Base-by-base conservation (phyloP, 202 grass and related monocot species). In the Zizania palustris region DNA sequence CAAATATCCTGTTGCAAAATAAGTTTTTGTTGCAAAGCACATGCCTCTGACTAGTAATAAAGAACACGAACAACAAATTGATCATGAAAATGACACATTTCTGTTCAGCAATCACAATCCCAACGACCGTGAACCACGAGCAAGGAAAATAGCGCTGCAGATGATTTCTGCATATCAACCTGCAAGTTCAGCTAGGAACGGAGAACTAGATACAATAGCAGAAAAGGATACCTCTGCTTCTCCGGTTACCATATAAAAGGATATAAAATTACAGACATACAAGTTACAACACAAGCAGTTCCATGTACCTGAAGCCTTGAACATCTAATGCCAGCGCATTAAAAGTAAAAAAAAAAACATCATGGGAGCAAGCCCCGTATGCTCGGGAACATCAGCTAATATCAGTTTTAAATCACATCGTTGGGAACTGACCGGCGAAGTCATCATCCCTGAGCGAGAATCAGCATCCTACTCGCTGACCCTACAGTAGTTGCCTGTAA, bases 211-310 rank as follows among this genome's bases (percentile, higher is more conserved):
- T 33, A 77, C 65, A 65, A 10, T 11, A 68, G 65, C 65, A 38
- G 69, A 60, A 69, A 82, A 71, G 9, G 58, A 43, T 28, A 46
- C 51, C 51, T 40, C 46, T 48, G 12, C 67, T 78, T 74, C 71
- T 56, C n/a, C 46, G 19, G 57, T 66, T 80, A 84, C 70, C 76
- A 80, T 60, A 60, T 13, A 38, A 53, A 53, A 82, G 74, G 43
- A 77, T 11, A 38, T n/a, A 35, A 51, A 28, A 20, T 67, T 87
- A 83, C 61, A 87, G 20, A 21, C 61, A 81, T 81, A 85, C 82
- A 85, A 42, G 67, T 63, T 85, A 88, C 77, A 77, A 19, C 75
- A 82, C 82, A 89, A 82, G 67, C 72, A 82, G 78, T 77, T 85
- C 55, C 56, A 81, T 78, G 82, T 43, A 77, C n/a, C n/a, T n/a